These are phyloP conservation scores for Ilyonectria sp. DNA, from an alignment of 2,329 filamentous ascomycete genomes.

Conservation along the genomic window DNA sequence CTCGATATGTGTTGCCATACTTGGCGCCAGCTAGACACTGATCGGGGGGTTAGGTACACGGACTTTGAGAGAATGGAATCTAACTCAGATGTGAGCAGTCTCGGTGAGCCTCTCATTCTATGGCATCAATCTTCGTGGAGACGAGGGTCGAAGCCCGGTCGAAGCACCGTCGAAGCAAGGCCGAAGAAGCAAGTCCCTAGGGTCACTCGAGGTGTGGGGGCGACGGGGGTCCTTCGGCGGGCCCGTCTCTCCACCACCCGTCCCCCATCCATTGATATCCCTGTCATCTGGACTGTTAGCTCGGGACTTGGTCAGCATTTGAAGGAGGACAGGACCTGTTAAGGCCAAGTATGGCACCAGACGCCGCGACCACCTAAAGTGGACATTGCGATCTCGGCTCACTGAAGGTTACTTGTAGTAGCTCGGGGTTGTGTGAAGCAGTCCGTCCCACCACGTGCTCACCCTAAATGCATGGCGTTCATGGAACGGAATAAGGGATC, in stretches of 20 bases:
- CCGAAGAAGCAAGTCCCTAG: conserved; percentile 17
- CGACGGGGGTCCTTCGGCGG: conserved; percentile 28
- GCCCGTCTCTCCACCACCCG: conserved; percentile 26
- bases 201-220: conserved; percentile 29
- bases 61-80: background rate
- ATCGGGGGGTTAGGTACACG: background rate
- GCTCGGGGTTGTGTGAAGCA: conserved; percentile 3
- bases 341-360: conserved; percentile 20
- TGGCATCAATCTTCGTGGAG: conserved; percentile 7
- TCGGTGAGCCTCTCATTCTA: background rate
- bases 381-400: conserved; percentile 26
- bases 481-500: conserved; percentile 10
- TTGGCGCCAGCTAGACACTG: too few species aligned
- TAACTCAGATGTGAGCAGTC: conserved; percentile 1
- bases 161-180: conserved; percentile 25
- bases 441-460: conserved; percentile 18
- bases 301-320: conserved; percentile 27
- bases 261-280: conserved; percentile 18
- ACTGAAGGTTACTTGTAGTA: background rate
- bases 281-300: conserved; percentile 24
- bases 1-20: background rate
- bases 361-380: conserved; percentile 13
- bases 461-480: conserved; percentile 10
- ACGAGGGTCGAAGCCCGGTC: background rate
- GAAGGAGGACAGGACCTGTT: conserved; percentile 19